phyloP scores from a whole-genome alignment of 176 grass and related monocot species.

The Cymbopogon citratus region DNA sequence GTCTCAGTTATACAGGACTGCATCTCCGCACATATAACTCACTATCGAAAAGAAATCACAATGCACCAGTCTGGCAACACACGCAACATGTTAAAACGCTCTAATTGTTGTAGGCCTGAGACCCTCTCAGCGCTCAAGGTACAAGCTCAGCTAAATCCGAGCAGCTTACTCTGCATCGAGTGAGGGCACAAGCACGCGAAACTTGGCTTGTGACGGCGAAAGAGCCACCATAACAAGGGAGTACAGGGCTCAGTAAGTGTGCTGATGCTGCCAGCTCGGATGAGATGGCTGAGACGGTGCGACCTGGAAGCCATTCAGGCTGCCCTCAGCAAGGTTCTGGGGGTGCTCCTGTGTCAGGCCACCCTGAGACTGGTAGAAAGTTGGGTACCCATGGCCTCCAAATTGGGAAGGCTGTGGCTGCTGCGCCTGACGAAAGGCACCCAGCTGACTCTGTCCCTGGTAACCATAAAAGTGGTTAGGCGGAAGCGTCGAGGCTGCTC shows the following conservation, averaged over 20 bases:
- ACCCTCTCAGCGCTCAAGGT: conserved; percentile 32
- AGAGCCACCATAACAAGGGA: conserved; percentile 7
- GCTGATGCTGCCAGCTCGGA: conserved; percentile 41
- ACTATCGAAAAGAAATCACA: conserved; percentile 32
- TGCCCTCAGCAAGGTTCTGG: conserved; percentile 53
- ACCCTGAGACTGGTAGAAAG: conserved; percentile 62
- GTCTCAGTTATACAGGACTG: conserved; percentile 37
- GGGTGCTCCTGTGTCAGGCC: conserved; percentile 62
- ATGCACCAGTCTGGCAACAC: conserved; percentile 21
- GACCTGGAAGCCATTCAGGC: conserved; percentile 49
- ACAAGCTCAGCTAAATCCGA: conserved; percentile 39
- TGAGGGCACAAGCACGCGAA: background rate
- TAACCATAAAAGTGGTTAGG: conserved; percentile 63
- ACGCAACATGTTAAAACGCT: conserved; percentile 43
- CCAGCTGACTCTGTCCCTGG: conserved; percentile 73
- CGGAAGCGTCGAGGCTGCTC: conserved; percentile 57
- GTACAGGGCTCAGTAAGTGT: conserved; percentile 52
- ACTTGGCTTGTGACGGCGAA: conserved; percentile 6
- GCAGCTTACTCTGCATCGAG: conserved; percentile 16
- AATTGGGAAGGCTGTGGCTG: conserved; percentile 66
- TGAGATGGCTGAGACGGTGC: conserved; percentile 45
- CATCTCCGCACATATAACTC: conserved; percentile 23
- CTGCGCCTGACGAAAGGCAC: conserved; percentile 61
- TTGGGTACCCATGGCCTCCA: conserved; percentile 64
- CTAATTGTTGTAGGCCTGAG: conserved; percentile 22